Evolutionary conservation across 2,329 filamentous ascomycete genomes (phyloP).

Genomic region (Domatiomyces catenatus): DNA sequence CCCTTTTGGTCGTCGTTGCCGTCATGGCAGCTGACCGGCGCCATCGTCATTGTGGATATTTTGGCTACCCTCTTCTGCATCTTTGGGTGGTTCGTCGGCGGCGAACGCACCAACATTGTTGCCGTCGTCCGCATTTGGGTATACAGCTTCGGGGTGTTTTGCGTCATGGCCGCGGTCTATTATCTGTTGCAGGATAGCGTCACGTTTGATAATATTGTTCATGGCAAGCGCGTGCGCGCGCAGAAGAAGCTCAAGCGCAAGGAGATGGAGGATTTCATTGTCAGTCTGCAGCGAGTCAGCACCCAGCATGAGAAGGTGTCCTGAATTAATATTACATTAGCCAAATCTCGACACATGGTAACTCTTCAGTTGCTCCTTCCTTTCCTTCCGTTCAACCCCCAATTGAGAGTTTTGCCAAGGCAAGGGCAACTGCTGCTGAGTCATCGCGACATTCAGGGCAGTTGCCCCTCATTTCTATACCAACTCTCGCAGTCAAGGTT

Average conservation of each 20-base stretch:
- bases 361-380: too few species aligned
- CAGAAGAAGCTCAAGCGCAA: constrained; percentile 73
- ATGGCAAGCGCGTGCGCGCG: constrained; percentile 55
- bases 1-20: constrained; percentile 83
- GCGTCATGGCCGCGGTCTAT: constrained; percentile 61
- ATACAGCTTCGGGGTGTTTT: constrained; percentile 82
- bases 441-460: too few species aligned
- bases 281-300: constrained; percentile 77
- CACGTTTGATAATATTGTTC: constrained; percentile 84
- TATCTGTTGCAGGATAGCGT: constrained; percentile 68
- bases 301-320: constrained; percentile 81
- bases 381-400: too few species aligned
- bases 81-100: constrained; percentile 65
- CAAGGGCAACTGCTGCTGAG: too few species aligned
- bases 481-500: too few species aligned
- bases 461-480: too few species aligned
- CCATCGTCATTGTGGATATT: constrained; percentile 68
- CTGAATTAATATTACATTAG: too few species aligned
- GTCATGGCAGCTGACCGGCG: constrained; percentile 67
- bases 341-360: too few species aligned
- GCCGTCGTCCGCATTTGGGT: constrained; percentile 80
- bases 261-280: constrained; percentile 59
- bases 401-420: too few species aligned
- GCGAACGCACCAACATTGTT: constrained; percentile 55
- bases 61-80: constrained; percentile 72